Percentiles rank a stretch among this genome's conserved stretches.
Evolutionary conservation across 306 rosid genomes (phyloP).

Genomic region (Erythrophleum fordii): DNA sequence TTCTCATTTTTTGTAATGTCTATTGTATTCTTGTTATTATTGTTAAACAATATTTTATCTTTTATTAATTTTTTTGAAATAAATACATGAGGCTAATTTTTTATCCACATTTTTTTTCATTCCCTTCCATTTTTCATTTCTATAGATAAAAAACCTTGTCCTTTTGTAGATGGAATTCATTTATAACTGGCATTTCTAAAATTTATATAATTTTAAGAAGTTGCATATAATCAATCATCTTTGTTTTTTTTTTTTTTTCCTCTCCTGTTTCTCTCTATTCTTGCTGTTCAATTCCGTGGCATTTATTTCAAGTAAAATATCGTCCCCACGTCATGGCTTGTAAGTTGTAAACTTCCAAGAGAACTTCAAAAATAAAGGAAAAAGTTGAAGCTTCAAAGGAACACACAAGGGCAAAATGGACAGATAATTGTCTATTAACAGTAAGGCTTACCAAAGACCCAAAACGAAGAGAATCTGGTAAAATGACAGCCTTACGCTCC

Average conservation of each 20-base stretch:
- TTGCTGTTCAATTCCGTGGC: not conserved
- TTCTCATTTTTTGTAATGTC: too few relatives aligned
- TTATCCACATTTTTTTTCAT: too few relatives aligned
- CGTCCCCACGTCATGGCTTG: not conserved
- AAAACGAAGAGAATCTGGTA: not conserved
- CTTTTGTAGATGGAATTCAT: not conserved
- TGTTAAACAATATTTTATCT: too few relatives aligned
- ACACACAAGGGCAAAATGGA: not conserved
- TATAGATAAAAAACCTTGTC: too few relatives aligned
- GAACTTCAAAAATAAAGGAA: not conserved
- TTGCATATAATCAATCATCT: not conserved
- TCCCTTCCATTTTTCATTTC: too few relatives aligned
- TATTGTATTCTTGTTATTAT: too few relatives aligned
- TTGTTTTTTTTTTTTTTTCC: too few relatives aligned
- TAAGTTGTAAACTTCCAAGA: conserved; percentile 26
- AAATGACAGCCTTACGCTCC: not conserved
- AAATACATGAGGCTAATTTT: too few relatives aligned
- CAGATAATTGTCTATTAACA: not conserved
- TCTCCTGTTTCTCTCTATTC: not conserved
- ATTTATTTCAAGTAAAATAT: not conserved
- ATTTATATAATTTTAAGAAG: not conserved
- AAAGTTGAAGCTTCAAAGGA: not conserved
- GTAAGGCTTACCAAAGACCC: not conserved
- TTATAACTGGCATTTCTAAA: not conserved
- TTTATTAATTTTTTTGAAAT: too few relatives aligned